Base-by-base conservation (phyloP, 768 basidiomycete genomes). In the Amanita pseudoporphyria region DNA sequence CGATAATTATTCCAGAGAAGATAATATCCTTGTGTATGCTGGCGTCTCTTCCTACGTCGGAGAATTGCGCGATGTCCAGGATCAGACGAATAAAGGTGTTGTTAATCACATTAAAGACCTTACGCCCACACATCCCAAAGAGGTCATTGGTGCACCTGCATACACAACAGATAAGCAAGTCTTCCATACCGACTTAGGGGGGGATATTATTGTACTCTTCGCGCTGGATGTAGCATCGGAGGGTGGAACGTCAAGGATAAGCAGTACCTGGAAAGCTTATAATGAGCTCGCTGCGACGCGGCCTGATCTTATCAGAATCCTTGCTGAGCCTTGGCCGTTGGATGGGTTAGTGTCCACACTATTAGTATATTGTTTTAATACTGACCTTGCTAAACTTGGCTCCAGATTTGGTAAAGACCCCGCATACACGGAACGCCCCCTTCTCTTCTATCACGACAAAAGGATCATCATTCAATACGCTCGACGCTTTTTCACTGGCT, bases 131-230 rank as follows among this genome's bases (percentile, higher is more conserved):
- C 71, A 71, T 49, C 67, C 71, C 4, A 63, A 66, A 53, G 67
- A 68, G 14, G 67, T 64, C 14, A 70, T 71, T 43, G 70, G 70
- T 7, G 68, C 69, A 45, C 64, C 71, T 9, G 73, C 72, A 35
- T 73, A 73, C 54, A 75, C 70, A 3, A 75, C 71, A 1, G 71
- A 74, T 58, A 72, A 70, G 52, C 72, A 74, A 54, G 72, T 74
- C 18, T 75, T 75, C 62, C 72, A 74, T 53, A 72, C 72, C 1
- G 72, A 74, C 51, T 63, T 69, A n/a, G n/a, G n/a, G 31, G 72
- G 73, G 0, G 71, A 73, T 55, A 59, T 73, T 40, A 71, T 76
- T 52, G 68, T 70, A 5, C 59, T 73, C 26, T 62, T 73, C 48
- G 68, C 71, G 2, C 60, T 74, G 30, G 64, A 71, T 49, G 60